Evolutionary conservation across 176 grass and related monocot species (phyloP).

Genomic region (Phyllostachys edulis): DNA sequence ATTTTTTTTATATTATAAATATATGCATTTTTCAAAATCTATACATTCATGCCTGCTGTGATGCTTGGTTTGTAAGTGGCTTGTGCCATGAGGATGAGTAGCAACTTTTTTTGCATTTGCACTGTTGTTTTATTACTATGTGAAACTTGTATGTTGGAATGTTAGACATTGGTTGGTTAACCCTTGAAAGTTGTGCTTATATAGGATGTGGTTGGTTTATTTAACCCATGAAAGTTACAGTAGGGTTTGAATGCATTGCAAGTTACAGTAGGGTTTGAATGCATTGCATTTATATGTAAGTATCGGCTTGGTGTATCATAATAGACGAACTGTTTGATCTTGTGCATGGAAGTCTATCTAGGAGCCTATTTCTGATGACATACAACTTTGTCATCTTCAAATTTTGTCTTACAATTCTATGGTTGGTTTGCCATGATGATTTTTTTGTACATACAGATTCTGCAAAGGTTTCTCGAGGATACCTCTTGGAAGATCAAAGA

Average conservation of each 20-base stretch:
- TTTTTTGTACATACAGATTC: slow-evolving; percentile 26
- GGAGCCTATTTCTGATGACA: neutral
- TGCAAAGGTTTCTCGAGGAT: slow-evolving; percentile 7
- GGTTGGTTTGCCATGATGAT: neutral
- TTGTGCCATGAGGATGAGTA: neutral
- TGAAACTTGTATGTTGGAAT: neutral
- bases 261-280: neutral
- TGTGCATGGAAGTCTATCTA: neutral
- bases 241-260: neutral
- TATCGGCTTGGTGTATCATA: neutral
- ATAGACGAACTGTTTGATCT: neutral
- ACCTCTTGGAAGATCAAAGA: neutral
- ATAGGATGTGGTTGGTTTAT: neutral
- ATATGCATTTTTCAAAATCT: no score
- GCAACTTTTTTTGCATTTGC: neutral
- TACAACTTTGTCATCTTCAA: neutral
- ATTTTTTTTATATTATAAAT: no score
- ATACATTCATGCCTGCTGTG: neutral
- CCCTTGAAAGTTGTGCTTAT: neutral
- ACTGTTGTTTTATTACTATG: neutral
- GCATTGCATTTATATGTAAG: neutral
- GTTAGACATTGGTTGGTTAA: neutral
- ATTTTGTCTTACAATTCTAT: neutral
- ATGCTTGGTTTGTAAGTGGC: neutral
- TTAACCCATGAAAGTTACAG: neutral